These are phyloP conservation scores for Circinella minor DNA, from an alignment of 371 early-diverging fungal species.

Conservation along the genomic window DNA sequence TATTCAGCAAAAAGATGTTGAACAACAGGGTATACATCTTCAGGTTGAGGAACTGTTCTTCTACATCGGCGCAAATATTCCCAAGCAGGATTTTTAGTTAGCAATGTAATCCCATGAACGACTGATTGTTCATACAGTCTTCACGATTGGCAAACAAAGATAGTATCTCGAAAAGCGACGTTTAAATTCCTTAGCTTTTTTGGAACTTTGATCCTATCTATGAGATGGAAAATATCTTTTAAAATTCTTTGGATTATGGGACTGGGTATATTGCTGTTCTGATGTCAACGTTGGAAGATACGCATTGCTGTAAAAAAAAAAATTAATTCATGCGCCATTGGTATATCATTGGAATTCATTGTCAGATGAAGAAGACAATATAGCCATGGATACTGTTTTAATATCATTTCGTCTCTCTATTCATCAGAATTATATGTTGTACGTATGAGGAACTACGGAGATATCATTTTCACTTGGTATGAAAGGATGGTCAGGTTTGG, in stretches of 20 bases:
- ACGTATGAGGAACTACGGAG: too few species aligned
- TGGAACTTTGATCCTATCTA: not conserved
- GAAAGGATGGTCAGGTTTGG: too few species aligned
- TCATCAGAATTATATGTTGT: too few species aligned
- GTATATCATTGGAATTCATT: too few species aligned
- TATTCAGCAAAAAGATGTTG: not conserved
- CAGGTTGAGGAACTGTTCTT: not conserved
- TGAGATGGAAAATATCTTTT: not conserved
- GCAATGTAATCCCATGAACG: not conserved
- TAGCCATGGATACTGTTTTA: too few species aligned
- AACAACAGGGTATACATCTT: not conserved
- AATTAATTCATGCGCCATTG: too few species aligned
- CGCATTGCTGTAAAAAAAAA: too few species aligned
- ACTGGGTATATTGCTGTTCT: not conserved
- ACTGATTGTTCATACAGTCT: not conserved
- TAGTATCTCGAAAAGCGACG: slow-evolving; percentile 1
- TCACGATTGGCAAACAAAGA: not conserved
- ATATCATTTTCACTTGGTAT: too few species aligned
- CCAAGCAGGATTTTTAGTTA: slow-evolving; percentile 1
- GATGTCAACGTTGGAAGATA: too few species aligned
- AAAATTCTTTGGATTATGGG: not conserved
- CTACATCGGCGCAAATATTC: not conserved
- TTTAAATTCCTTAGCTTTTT: not conserved
- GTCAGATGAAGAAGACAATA: too few species aligned
- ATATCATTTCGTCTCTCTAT: too few species aligned